Conservation (phyloP, 345 rosid species). For the Dipteronia sinensis region DNA sequence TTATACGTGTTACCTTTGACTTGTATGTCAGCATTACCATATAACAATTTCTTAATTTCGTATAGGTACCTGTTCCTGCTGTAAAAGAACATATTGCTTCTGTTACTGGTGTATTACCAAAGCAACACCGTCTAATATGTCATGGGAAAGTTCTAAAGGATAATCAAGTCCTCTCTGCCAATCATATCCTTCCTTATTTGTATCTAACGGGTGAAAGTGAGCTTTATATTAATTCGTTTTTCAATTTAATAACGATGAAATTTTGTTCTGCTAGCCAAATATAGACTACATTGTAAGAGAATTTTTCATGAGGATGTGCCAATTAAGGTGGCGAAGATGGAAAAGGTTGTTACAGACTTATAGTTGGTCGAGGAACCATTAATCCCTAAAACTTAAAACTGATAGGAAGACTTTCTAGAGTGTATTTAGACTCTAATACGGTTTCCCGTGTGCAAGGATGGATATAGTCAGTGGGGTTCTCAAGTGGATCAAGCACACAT, state of each 20-base stretch:
- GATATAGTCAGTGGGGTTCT: not conserved
- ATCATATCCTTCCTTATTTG: slow-evolving; percentile 58
- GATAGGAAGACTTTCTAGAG: not conserved
- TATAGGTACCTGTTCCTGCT: slow-evolving; percentile 80
- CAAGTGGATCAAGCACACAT: not conserved
- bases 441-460: not conserved
- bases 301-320: not conserved
- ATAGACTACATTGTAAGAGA: not conserved
- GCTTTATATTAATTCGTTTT: no score
- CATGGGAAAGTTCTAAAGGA: slow-evolving; percentile 82
- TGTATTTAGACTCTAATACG: no score
- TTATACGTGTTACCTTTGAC: not conserved
- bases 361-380: not conserved
- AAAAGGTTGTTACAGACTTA: not conserved
- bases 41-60: slow-evolving; percentile 15
- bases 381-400: not conserved
- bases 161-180: slow-evolving; percentile 79
- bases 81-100: slow-evolving; percentile 75
- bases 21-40: not conserved
- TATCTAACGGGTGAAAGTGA: no score
- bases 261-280: no score
- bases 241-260: no score
- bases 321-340: not conserved
- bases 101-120: slow-evolving; percentile 68
- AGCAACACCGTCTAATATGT: slow-evolving; percentile 76